A percentile compares a stretch with the other conserved stretches of the same genome.
phyloP scores from a whole-genome alignment of 2,329 filamentous ascomycete genomes.

The Coniosporium tulheliwenetii region DNA sequence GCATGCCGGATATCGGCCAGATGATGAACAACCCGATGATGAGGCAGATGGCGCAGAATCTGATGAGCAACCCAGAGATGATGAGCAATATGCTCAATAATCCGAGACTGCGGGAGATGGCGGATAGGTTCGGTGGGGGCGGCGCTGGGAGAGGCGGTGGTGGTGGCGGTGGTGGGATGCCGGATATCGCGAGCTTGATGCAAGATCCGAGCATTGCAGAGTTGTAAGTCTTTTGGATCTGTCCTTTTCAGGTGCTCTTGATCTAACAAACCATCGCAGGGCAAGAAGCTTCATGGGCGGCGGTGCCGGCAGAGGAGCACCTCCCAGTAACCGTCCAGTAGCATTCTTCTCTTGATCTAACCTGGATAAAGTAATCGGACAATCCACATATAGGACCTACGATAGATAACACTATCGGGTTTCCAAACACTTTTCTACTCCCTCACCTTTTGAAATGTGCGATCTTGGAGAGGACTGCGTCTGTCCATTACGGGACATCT shows the following conservation, averaged over 20 bases:
- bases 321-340: background rate
- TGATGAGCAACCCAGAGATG: conserved; percentile 93
- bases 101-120: conserved; percentile 76
- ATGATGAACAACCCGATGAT: conserved; percentile 99
- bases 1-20: conserved; percentile 73
- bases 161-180: conserved; percentile 51
- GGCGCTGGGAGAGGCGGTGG: conserved; percentile 19
- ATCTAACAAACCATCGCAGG: conserved; percentile 21
- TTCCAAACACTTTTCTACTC: too few species aligned
- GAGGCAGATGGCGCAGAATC: conserved; percentile 85
- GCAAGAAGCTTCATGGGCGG: conserved; percentile 54
- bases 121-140: conserved; percentile 52
- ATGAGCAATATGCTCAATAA: conserved; percentile 91
- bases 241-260: background rate
- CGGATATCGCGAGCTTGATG: conserved; percentile 75
- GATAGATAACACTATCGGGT: too few species aligned
- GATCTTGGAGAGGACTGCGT: too few species aligned
- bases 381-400: too few species aligned
- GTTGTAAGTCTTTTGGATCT: conserved; percentile 49
- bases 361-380: too few species aligned
- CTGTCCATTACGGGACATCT: too few species aligned
- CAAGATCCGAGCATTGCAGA: conserved; percentile 82
- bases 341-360: too few species aligned
- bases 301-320: conserved; percentile 17
- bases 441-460: too few species aligned